Evolutionary conservation across 2,329 filamentous ascomycete genomes (phyloP).

Genomic region (Scedosporium apiospermum): DNA sequence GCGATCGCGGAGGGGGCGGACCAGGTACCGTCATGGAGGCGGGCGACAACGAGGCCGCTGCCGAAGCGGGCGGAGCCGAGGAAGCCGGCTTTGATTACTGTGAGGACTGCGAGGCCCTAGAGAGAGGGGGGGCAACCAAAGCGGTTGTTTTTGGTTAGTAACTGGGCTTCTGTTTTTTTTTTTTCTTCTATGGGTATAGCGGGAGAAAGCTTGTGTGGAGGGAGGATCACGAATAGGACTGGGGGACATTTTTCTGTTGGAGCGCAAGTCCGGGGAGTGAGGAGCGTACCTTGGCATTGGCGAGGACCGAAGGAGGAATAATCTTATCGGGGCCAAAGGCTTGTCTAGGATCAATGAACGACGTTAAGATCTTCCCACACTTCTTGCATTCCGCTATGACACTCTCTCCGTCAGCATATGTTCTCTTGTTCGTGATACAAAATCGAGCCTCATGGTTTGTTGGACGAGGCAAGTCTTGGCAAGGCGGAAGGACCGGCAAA

Average conservation of each 20-base stretch:
- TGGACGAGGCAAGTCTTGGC: constrained; percentile 12
- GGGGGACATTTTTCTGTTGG: background rate
- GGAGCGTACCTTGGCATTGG: constrained; percentile 69
- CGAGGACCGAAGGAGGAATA: constrained; percentile 83
- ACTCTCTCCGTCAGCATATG: background rate
- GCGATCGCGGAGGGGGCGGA: constrained; percentile 74
- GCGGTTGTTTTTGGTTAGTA: background rate
- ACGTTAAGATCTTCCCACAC: constrained; percentile 87
- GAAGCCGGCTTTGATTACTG: constrained; percentile 80
- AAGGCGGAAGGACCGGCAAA: constrained; percentile 12
- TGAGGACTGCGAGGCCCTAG: constrained; percentile 72
- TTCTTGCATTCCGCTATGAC: constrained; percentile 87
- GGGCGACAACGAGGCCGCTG: constrained; percentile 72
- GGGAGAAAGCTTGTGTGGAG: too few relatives aligned
- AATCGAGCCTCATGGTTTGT: constrained; percentile 9
- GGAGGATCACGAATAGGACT: background rate
- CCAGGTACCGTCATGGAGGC: constrained; percentile 69
- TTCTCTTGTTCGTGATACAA: constrained; percentile 4
- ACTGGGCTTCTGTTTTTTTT: background rate
- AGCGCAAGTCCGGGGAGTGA: constrained; percentile 4
- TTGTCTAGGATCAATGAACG: constrained; percentile 89
- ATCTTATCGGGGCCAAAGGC: constrained; percentile 94
- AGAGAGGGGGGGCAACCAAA: background rate
- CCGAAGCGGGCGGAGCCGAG: constrained; percentile 75
- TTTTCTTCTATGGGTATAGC: too few relatives aligned